Conservation (phyloP, 768 basidiomycete genomes). For the Trametes gibbosa region DNA sequence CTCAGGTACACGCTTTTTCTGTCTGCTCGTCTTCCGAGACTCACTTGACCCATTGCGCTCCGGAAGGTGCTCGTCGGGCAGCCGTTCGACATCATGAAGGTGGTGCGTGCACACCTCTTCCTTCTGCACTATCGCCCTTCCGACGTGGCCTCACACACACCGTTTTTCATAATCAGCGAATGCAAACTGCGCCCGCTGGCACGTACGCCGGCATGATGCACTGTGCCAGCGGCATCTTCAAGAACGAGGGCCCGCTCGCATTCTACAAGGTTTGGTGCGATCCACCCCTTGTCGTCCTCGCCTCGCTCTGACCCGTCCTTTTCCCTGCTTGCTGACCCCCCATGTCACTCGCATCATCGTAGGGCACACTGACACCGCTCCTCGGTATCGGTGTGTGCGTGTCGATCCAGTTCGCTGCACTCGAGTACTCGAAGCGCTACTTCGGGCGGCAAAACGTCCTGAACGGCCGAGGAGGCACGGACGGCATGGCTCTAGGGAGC, state of each 20-base stretch:
- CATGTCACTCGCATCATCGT: background rate
- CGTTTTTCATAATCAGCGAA: slow-evolving; percentile 56
- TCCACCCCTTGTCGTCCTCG: background rate
- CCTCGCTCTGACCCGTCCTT: background rate
- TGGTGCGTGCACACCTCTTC: slow-evolving; percentile 49
- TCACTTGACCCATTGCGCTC: slow-evolving; percentile 1
- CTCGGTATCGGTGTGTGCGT: slow-evolving; percentile 93
- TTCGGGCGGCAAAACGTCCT: slow-evolving; percentile 64
- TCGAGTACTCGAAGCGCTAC: slow-evolving; percentile 81
- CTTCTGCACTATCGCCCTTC: slow-evolving; percentile 6
- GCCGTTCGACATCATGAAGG: slow-evolving; percentile 97
- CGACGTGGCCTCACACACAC: slow-evolving; percentile 13
- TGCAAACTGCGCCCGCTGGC: slow-evolving; percentile 91
- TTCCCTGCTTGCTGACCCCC: background rate
- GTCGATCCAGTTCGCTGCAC: slow-evolving; percentile 91
- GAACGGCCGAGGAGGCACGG: slow-evolving; percentile 58
- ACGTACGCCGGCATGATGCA: slow-evolving; percentile 87
- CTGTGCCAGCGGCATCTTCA: slow-evolving; percentile 87
- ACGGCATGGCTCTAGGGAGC: slow-evolving; percentile 57
- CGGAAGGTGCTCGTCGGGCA: slow-evolving; percentile 82
- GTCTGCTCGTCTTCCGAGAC: slow-evolving; percentile 8
- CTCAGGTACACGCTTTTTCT: slow-evolving; percentile 52
- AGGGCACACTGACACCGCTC: slow-evolving; percentile 90
- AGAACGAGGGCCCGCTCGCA: slow-evolving; percentile 87
- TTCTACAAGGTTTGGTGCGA: slow-evolving; percentile 80